Evolutionary conservation across 768 basidiomycete genomes (phyloP), one percentile per base, ranked within the genome.

Genomic region (Leccinum longicurvipes): DNA sequence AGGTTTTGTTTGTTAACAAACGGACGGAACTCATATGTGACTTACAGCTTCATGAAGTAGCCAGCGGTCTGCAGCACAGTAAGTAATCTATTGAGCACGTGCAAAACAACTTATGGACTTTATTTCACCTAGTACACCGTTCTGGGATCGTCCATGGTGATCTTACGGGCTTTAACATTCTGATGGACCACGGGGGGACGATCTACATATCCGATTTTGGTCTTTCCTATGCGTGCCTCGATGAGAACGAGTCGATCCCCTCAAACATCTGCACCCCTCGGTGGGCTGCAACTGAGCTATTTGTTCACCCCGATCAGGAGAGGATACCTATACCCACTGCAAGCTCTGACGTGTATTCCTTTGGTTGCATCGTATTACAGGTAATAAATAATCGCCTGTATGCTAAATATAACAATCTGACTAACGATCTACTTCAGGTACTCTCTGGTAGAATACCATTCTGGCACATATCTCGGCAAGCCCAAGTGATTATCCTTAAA

Each of bases 171-270:
- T 61, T 52, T 4, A 61, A 61, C 50, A 51, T 61, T 7, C 47
- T 61, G 19, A 25, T 61, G 4, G 51, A 54, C 29, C 55, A 54
- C 1, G 10, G 28, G 32, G 60, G 56, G 1, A n/a, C 8, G n/a
- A 41, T 49, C 32, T 61, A 4, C 14, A 61, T 61, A 1, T 57
- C 60, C n/a, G 60, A 61, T 28, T 61, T 61, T 44, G 60, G 60
- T 4, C 50, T 62, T 6, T 53, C 60, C 1, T 51, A 42, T 28
- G n/a, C 19, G 15, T 50, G 42, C 41, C 45, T 24, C 17, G 51
- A 61, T 1, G 21, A 15, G 8, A 36, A 47, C 12, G 44, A 61
- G 6, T 61, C 51, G 1, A 47, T 47, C 24, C 47, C 47, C 10
- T 57, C 60, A 14, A 50, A 21, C 10, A 52, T 61, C 17, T 57